Evolutionary conservation across 306 rosid genomes (phyloP), one percentile per base, ranked within the genome.

Genomic region (Inga leiocalycina): DNA sequence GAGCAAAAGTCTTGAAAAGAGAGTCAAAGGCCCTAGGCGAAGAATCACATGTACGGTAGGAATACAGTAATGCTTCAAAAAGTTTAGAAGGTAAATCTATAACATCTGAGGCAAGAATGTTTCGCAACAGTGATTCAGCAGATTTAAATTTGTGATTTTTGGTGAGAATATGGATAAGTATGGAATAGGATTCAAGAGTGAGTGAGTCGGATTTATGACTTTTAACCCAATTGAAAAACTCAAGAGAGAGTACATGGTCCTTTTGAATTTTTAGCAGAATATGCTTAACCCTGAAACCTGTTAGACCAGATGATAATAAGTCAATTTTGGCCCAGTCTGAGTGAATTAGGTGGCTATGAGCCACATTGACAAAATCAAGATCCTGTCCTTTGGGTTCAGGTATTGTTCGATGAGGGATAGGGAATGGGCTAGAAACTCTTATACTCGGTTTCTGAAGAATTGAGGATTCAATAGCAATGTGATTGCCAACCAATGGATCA

Each of bases 1-100:
- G 95, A 1, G 97, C 97, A 68, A 81, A 85, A n/a, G 96, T 90
- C 85, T 90, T 93, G 93, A 93, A 95, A 68, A 95, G 92, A 6
- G 87, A 56, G 62, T 95, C 97, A 74, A 93, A 95, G 72, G 91
- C 94, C 61, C 74, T 57, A 4, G 94, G 91, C 3, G 99, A 91
- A 8, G 97, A 93, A 86, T 88, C 76, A 75, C 96, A 93, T 3
- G 86, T 19, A 62, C 89, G 85, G 16, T 90, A 92, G 4, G 96
- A 86, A 84, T 85, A 81, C 51, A 93, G 44, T 20, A 95, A 69
- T 0, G 90, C 85, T 71, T 93, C 93, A 74, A 92, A 92, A 79
- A 95, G 78, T 43, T 83, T 83, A 19, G 90, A 49, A 57, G 92
- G 90, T 2, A 86, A 80, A 64, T 92, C 86, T 43, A 83, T 68